These are phyloP conservation scores for Salvia rosmarinus DNA, from an alignment of 257 asterid species.

Conservation along the genomic window DNA sequence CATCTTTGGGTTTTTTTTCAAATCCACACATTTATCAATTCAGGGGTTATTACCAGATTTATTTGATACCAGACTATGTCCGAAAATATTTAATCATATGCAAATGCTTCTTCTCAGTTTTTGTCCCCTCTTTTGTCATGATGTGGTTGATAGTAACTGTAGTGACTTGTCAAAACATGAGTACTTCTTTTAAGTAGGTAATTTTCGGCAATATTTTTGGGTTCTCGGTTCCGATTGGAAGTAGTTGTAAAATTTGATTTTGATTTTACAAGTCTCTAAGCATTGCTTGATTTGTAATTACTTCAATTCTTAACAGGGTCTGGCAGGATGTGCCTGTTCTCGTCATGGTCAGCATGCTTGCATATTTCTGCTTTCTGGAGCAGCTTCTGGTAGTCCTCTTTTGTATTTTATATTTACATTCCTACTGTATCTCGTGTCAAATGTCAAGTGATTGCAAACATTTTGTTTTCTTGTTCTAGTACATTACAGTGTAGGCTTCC, in stretches of 20 bases:
- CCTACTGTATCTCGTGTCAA: slow-evolving; percentile 27
- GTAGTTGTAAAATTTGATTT: neutral
- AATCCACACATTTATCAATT: neutral
- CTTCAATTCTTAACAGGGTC: slow-evolving; percentile 54
- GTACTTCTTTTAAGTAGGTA: too few relatives aligned
- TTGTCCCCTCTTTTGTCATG: neutral
- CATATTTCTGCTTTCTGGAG: slow-evolving; percentile 96
- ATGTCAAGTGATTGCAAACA: slow-evolving; percentile 7
- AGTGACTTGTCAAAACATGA: too few relatives aligned
- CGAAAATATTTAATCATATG: neutral
- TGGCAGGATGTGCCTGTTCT: slow-evolving; percentile 98
- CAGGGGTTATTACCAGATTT: neutral
- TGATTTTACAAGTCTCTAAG: neutral
- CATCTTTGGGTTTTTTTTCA: slow-evolving; percentile 12
- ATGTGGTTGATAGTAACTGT: too few relatives aligned
- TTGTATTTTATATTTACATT: slow-evolving; percentile 8
- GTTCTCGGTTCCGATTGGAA: neutral
- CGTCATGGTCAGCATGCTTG: slow-evolving; percentile 97
- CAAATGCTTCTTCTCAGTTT: neutral
- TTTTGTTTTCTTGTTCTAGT: slow-evolving; percentile 8
- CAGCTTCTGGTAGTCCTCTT: slow-evolving; percentile 82
- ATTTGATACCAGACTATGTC: neutral
- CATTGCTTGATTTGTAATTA: slow-evolving; percentile 16
- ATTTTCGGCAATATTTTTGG: neutral
- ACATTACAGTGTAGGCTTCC: neutral